phyloP scores from a whole-genome alignment of 176 grass and related monocot genomes.

The Secale cereale region DNA sequence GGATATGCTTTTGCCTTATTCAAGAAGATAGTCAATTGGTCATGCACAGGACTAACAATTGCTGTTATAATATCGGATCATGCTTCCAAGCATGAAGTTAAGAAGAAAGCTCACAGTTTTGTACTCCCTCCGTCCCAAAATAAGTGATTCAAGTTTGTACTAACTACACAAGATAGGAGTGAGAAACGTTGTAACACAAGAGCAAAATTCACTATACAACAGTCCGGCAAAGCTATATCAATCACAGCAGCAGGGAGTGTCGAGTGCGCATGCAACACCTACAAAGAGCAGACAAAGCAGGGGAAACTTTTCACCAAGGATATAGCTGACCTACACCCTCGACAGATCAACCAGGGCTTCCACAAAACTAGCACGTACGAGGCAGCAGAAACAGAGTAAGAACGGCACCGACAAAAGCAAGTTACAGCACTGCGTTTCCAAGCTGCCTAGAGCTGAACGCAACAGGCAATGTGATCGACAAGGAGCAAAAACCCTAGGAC shows the following conservation, averaged over 20 bases:
- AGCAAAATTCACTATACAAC: slow-evolving; percentile 14
- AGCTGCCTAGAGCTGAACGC: not conserved
- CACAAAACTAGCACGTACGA: not conserved
- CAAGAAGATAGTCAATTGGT: too few species aligned
- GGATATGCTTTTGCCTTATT: too few species aligned
- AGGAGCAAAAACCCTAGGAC: too few species aligned
- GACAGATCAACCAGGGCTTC: not conserved
- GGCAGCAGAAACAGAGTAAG: not conserved
- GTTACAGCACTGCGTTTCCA: not conserved
- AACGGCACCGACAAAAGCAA: slow-evolving; percentile 9
- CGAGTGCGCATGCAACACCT: not conserved
- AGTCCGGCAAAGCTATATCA: slow-evolving; percentile 13
- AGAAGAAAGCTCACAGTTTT: not conserved
- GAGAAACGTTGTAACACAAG: not conserved
- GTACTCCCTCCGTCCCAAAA: too few species aligned
- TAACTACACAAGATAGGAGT: not conserved
- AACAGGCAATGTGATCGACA: not conserved
- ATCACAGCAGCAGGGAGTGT: not conserved
- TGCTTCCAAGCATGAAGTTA: not conserved
- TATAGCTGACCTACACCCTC: not conserved
- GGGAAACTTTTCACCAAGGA: not conserved
- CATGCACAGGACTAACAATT: too few species aligned
- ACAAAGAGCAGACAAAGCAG: not conserved
- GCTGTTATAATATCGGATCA: not conserved
- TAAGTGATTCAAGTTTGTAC: too few species aligned